phyloP scores from a whole-genome alignment of 257 asterid genomes.

The Solanum habrochaites region DNA sequence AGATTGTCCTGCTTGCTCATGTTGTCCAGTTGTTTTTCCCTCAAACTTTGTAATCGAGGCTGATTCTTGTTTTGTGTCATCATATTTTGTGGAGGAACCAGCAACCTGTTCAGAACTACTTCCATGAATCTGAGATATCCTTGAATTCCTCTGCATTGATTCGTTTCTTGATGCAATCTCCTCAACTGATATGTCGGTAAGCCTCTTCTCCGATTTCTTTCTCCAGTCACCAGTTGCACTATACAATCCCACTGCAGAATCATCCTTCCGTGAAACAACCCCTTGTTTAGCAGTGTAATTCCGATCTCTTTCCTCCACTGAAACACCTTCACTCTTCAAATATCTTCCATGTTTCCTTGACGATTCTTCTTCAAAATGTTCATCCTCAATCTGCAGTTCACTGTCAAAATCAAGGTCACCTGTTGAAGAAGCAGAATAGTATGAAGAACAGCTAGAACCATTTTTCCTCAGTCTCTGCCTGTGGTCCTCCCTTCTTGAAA shows the following conservation, averaged over 20 bases:
- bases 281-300: conserved; percentile 27
- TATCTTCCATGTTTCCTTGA: conserved; percentile 19
- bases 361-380: conserved; percentile 15
- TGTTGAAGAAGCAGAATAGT: conserved; percentile 56
- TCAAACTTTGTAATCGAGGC: conserved; percentile 16
- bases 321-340: conserved; percentile 22
- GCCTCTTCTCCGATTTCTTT: conserved; percentile 85
- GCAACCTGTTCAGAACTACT: conserved; percentile 23
- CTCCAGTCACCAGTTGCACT: conserved; percentile 39
- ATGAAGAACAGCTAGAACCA: conserved; percentile 74
- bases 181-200: conserved; percentile 43
- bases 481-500: conserved; percentile 25
- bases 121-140: conserved; percentile 15
- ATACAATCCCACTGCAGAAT: conserved; percentile 10
- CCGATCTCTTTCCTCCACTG: conserved; percentile 11
- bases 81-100: conserved; percentile 24
- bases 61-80: conserved; percentile 24
- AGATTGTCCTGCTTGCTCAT: conserved; percentile 27
- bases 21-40: conserved; percentile 21
- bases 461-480: conserved; percentile 42
- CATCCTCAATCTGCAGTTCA: conserved; percentile 38
- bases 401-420: conserved; percentile 41
- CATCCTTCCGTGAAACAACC: conserved; percentile 23
- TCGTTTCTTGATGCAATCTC: conserved; percentile 33
- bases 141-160: conserved; percentile 20